These are phyloP conservation scores for Poa annua DNA, from an alignment of 176 grass and related monocot species.

Conservation along the genomic window DNA sequence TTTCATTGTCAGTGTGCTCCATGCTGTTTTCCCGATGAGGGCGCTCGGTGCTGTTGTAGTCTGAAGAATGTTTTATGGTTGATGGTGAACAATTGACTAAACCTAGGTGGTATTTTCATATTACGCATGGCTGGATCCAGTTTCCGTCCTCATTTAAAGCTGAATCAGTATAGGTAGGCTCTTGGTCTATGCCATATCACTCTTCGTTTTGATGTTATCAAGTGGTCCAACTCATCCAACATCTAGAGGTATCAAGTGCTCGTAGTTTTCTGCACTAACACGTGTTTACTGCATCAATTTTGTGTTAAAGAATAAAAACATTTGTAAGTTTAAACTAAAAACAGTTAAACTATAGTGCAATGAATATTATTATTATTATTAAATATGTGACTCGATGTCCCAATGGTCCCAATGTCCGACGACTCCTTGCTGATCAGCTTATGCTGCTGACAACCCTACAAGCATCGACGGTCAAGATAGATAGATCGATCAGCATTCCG, in stretches of 20 bases:
- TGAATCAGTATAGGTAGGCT: constrained; percentile 12
- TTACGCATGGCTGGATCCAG: constrained; percentile 24
- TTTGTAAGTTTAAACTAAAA: no score
- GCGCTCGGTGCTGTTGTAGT: background rate
- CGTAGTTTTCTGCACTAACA: no score
- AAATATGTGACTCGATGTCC: background rate
- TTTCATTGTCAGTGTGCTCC: background rate
- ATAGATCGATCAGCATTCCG: background rate
- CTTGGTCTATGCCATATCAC: background rate
- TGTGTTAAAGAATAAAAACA: no score
- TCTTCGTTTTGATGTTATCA: background rate
- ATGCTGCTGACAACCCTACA: background rate
- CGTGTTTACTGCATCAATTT: no score
- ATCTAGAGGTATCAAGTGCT: no score
- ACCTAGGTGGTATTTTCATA: background rate
- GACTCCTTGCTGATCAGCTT: background rate
- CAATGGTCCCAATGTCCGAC: background rate
- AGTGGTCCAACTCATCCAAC: no score
- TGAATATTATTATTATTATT: no score
- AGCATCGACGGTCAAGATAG: no score
- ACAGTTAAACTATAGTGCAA: no score
- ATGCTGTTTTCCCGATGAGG: background rate
- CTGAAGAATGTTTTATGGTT: constrained; percentile 6
- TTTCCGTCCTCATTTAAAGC: background rate
- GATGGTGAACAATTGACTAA: constrained; percentile 2